phyloP scores from a whole-genome alignment of 352 stramenopile species.

The Phytopythium boreale region DNA sequence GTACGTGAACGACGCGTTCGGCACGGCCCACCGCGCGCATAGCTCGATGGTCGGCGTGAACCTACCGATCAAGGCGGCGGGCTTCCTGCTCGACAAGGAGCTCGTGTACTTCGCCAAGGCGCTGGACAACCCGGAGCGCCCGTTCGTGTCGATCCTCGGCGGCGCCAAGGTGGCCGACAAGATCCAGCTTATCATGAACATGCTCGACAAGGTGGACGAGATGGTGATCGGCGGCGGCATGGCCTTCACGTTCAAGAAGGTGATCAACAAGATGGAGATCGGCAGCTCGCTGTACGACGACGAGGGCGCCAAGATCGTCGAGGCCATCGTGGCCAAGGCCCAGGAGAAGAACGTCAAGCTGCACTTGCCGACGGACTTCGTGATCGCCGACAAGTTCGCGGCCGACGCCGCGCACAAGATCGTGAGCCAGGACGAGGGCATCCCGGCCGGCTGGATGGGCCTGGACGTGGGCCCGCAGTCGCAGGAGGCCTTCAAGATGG shows the following conservation, averaged over 20 bases:
- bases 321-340: constrained; percentile 96
- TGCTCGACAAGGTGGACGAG: constrained; percentile 99
- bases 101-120: constrained; percentile 99
- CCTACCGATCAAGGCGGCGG: constrained; percentile 86
- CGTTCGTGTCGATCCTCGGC: constrained; percentile 98
- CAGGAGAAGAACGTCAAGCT: constrained; percentile 97
- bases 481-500: constrained; percentile 34
- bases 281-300: constrained; percentile 93
- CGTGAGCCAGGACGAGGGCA: constrained; percentile 85
- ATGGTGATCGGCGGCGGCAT: constrained; percentile 99
- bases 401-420: constrained; percentile 92
- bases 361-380: constrained; percentile 96
- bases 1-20: constrained; percentile 99
- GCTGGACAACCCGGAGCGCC: constrained; percentile 95
- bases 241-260: constrained; percentile 99
- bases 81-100: constrained; percentile 99
- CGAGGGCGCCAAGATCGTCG: constrained; percentile 82
- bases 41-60: constrained; percentile 97
- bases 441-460: constrained; percentile 92
- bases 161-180: constrained; percentile 99
- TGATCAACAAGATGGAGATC: constrained; percentile 92
- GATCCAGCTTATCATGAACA: constrained; percentile 99
- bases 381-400: constrained; percentile 98
- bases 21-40: constrained; percentile 98
- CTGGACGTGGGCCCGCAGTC: constrained; percentile 83